Base-by-base conservation (phyloP, 2,329 filamentous ascomycete genomes). In the Orbilia javanica region DNA sequence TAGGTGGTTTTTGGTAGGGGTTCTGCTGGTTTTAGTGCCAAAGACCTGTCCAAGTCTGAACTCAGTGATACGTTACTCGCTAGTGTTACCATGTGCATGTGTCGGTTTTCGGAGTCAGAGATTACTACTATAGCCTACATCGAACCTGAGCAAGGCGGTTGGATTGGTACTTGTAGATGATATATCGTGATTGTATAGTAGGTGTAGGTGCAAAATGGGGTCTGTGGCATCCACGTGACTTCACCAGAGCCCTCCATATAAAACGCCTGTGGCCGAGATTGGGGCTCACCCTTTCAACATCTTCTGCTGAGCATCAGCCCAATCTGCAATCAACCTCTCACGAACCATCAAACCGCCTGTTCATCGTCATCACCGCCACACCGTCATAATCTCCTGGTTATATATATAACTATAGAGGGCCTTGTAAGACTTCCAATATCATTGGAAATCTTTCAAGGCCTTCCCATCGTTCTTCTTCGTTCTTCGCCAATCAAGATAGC, bases 361-460 rank as follows among this genome's bases (percentile, higher is more conserved):
- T 22, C 44, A 25, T n/a, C 20, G 1, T 15, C 57, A 22, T 44
- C 55, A 42, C 10, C 20, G 48, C 18, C 67, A 15, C 36, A n/a
- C 11, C 7, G 20, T 42, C 20, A 20, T 29, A 18, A 27, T 42
- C 31, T 25, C 11, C 4, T 7, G n/a, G n/a, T n/a, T n/a, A n/a
- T n/a, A n/a, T n/a, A n/a, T n/a, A n/a, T n/a, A 42, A 60, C 10
- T 4, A 15, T 7, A 11, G 31, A 42, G 52, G 34, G 18, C 31
- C 22, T 57, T 62, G 53, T 20, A 11, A 46, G 25, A 27, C 22
- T 31, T 65, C 68, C 27, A 72, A 44, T 72, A 39, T 55, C 63
- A 36, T 25, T 71, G 25, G 55, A 6, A n/a, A 55, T 55, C 44
- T 39, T 50, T 64, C 57, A 31, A 48, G 13, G 31, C 48, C 46